Evolutionary conservation across 23 red algal genomes (phyloP), one percentile per base, ranked within the genome.

Genomic region (Pyropia haitanensis): DNA sequence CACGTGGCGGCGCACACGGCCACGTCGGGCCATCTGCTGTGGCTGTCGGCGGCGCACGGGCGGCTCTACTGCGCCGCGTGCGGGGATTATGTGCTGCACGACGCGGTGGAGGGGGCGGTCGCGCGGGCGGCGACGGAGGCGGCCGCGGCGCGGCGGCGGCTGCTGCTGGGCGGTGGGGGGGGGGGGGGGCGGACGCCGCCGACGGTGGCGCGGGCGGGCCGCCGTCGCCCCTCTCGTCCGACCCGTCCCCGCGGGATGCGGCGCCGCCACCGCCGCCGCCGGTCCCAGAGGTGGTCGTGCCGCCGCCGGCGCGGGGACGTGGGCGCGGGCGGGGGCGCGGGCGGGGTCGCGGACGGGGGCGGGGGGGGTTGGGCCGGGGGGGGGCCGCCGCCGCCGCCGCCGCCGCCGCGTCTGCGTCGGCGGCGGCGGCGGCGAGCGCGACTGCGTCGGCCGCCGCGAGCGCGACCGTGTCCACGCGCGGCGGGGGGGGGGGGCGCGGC

Each of bases 41-140:
- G 46, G 60, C 79, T 84, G 27, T 84, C 79, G 30, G 79, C 74
- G 26, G 79, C 71, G 24, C 68, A 84, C 51, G 65, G 56, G 3
- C 60, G 64, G 16, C 27, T 84, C 67, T 84, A 74, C 53, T 84
- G 79, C 56, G 66, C 69, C 1, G 31, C 50, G 16, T 72, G 67
- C 21, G 49, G 74, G 18, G 68, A 72, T 58, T 73, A 55, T 29
- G 66, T 73, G 31, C 53, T 64, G 23, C 72, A 72, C 28, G 68
- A 54, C 39, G 67, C 63, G 48, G 51, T 73, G 6, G 68, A 72
- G 33, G 68, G 53, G 18, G 79, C 79, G 0, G 63, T 84, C 30
- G 39, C 44, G 15, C 68, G 72, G 27, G 68, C 72, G 59, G 51
- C 50, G 16, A 59, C 66, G 22, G 53, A 54, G 52, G 68, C 79